Conservation (phyloP, 495 filamentous ascomycete genomes). For the Aspergillus homomorphus region DNA sequence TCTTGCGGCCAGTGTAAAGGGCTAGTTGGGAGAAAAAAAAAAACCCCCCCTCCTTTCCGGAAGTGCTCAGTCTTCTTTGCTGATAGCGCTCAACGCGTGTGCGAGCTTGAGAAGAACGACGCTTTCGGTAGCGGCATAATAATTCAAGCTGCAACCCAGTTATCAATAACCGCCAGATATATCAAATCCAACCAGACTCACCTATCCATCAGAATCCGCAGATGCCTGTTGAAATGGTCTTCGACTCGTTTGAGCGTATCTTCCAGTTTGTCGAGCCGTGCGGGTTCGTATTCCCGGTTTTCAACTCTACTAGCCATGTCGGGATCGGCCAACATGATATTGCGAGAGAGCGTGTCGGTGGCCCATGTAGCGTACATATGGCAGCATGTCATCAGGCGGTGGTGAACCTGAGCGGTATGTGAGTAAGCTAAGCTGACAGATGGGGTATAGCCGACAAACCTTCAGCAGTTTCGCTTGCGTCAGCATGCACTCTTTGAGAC, state of each 20-base stretch:
- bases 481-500: constrained; percentile 97
- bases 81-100: constrained; percentile 45
- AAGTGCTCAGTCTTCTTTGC: constrained; percentile 37
- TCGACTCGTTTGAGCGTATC: constrained; percentile 87
- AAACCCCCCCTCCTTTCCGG: background rate
- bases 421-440: constrained; percentile 18
- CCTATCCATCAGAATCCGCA: constrained; percentile 89
- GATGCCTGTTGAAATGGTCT: constrained; percentile 81
- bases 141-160: constrained; percentile 59
- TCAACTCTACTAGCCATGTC: constrained; percentile 56
- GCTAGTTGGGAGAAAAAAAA: background rate
- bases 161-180: background rate
- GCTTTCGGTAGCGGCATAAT: constrained; percentile 95
- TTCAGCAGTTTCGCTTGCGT: constrained; percentile 90
- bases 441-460: constrained; percentile 48
- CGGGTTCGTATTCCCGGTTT: constrained; percentile 52
- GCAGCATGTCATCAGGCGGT: constrained; percentile 90
- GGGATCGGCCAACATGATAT: constrained; percentile 73
- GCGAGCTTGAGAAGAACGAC: constrained; percentile 84
- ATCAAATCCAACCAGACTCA: constrained; percentile 15
- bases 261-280: constrained; percentile 70
- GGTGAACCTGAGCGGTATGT: constrained; percentile 69
- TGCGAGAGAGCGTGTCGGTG: constrained; percentile 65
- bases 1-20: background rate
- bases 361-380: constrained; percentile 89